Base-by-base conservation (phyloP, 75 land plant genomes). In the Sequoia sempervirens region DNA sequence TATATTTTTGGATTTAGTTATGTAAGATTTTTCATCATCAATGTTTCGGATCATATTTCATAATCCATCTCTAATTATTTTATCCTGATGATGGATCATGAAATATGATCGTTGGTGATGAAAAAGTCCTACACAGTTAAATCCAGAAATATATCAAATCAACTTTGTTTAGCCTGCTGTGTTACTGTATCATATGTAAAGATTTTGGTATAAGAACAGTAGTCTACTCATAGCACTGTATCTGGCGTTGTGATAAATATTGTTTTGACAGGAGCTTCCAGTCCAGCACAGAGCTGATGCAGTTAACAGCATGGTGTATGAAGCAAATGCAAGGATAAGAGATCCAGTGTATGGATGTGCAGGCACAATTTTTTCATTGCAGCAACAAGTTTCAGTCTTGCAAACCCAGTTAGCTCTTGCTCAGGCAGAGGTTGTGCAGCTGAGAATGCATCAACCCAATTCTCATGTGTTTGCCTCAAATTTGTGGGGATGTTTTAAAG, bases 321-420 rank as follows among this genome's bases (percentile, higher is more conserved):
- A 95, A 86, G 94, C 95, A 53, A 89, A 92, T 54, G 95, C 97
- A 28, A 86, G 95, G 69, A 89, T 95, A 34, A 66, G 94, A 9
- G 97, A 93, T 68, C 94, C 95, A 0, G 95, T 95, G 7, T 93
- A 95, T 75, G 97, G 97, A 0, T 95, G 97, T 53, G 97, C 92
- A 12, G 97, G 97, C 15, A 91, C 93, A 11, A 93, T 95, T 78
- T 91, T 94, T 2, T 84, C 92, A 1, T 54, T 94, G 28, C 94
- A 94, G 84, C 94, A 88, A 56, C 91, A 93, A 81, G 85, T 94
- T 38, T 90, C 90, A 30, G 53, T 58, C 9, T 88, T 94, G 36
- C 93, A 92, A 83, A 82, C 85, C 8, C 92, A 93, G 80, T 81
- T 94, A 15, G 96, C 94, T 10, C 79, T 93, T 0, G 94, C 93